Evolutionary conservation across 305 asterid genomes (phyloP).

Genomic region (Andrographis paniculata): DNA sequence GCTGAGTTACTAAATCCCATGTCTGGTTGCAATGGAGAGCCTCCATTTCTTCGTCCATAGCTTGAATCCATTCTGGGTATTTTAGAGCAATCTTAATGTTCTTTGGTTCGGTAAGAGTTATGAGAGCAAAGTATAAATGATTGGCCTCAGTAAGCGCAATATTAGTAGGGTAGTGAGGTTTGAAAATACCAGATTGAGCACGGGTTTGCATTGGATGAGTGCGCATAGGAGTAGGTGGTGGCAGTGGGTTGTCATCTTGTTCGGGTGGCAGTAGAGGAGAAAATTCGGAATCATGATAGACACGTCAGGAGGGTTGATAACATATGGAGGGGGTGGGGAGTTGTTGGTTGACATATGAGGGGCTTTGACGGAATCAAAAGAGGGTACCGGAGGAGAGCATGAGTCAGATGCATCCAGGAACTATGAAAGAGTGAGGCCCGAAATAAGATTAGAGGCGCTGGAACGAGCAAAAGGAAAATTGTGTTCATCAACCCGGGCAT

Average conservation of each 20-base stretch:
- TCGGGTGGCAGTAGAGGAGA: not conserved
- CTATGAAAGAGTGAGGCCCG: not conserved
- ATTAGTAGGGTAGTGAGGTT: not conserved
- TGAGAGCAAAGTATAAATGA: not conserved
- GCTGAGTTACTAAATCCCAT: slow-evolving; percentile 2
- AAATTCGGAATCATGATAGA: too few relatives aligned
- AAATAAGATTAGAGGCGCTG: not conserved
- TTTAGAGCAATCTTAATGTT: not conserved
- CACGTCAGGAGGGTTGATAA: too few relatives aligned
- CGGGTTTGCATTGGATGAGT: not conserved
- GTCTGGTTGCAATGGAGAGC: not conserved
- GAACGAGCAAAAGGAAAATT: not conserved
- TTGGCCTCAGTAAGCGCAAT: not conserved
- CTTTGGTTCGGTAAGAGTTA: not conserved
- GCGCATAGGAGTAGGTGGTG: not conserved
- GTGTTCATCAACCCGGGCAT: not conserved
- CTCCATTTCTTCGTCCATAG: not conserved
- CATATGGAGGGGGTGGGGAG: too few relatives aligned
- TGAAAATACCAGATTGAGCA: slow-evolving; percentile 3
- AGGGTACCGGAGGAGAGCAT: not conserved
- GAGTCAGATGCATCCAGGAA: not conserved
- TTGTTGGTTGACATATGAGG: too few relatives aligned
- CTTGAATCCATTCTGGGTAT: not conserved
- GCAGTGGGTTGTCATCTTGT: not conserved
- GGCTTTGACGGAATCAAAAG: not conserved